A percentile compares a stretch with the other conserved stretches of the same genome.
These are phyloP conservation scores for Domatiomyces catenatus DNA, from an alignment of 2,329 filamentous ascomycete species.

Conservation along the genomic window DNA sequence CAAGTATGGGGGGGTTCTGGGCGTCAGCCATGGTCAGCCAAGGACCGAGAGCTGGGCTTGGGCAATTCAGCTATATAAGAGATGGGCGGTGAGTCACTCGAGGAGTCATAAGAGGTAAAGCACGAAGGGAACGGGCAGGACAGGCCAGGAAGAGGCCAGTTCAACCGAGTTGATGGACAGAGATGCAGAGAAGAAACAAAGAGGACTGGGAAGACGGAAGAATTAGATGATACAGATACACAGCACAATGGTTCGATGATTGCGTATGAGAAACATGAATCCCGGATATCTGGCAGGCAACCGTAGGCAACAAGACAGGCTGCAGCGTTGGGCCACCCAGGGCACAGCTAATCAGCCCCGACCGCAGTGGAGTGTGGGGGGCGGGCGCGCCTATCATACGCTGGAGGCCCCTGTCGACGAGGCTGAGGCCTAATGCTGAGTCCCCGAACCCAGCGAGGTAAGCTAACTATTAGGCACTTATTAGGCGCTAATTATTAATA, in stretches of 20 bases:
- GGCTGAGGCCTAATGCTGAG: not conserved
- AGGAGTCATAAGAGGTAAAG: not conserved
- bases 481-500: no score
- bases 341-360: not conserved
- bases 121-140: not conserved
- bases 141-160: not conserved
- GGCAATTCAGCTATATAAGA: not conserved
- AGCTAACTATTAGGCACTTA: no score
- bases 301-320: not conserved
- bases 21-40: constrained; percentile 10
- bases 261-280: not conserved
- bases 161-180: not conserved
- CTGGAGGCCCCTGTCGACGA: not conserved
- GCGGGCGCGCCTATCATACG: not conserved
- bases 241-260: not conserved
- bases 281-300: not conserved
- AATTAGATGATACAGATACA: not conserved
- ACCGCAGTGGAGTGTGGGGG: not conserved
- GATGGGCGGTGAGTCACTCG: not conserved
- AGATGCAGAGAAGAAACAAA: not conserved
- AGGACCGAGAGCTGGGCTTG: not conserved
- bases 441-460: not conserved
- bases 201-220: not conserved
- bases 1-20: constrained; percentile 12
- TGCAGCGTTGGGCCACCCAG: not conserved